Evolutionary conservation across 768 basidiomycete species (phyloP).

Genomic region (Fomitopsis pulvina): DNA sequence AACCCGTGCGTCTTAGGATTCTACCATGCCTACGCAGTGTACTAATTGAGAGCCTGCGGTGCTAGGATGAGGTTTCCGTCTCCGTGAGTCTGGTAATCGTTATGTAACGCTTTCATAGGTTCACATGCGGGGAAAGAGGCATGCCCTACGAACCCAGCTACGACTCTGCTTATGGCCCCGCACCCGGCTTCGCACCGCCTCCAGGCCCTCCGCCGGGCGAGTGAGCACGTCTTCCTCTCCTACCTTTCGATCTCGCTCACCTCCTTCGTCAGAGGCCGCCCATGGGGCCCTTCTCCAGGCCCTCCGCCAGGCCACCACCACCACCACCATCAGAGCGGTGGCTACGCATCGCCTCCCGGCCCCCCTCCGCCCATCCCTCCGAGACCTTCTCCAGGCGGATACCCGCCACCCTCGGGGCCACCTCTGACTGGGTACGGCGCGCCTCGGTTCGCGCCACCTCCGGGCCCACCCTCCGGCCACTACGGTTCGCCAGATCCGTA

Average conservation of each 20-base stretch:
- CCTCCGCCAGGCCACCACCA: conserved; percentile 2
- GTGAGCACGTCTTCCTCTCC: neutral
- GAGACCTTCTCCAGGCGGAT: neutral
- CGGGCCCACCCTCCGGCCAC: neutral
- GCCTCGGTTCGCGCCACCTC: neutral
- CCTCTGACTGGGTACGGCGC: conserved; percentile 7
- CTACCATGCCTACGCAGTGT: neutral
- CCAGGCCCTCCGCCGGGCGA: neutral
- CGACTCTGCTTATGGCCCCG: conserved; percentile 7
- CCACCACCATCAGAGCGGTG: conserved; percentile 2
- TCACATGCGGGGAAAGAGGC: neutral
- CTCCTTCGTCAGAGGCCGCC: neutral
- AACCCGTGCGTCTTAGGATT: conserved; percentile 8
- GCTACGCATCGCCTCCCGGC: conserved; percentile 12
- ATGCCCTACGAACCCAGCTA: conserved; percentile 9
- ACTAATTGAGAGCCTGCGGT: neutral
- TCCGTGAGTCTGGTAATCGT: conserved; percentile 4
- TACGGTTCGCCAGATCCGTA: neutral
- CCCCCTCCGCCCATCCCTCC: conserved; percentile 14
- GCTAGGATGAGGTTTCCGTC: conserved; percentile 6
- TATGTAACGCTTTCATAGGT: conserved; percentile 5
- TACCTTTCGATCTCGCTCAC: neutral
- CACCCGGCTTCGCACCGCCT: neutral
- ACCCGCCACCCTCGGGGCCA: conserved; percentile 7
- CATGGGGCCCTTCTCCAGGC: neutral